Percentiles rank a stretch among this genome's conserved stretches.
phyloP scores from a whole-genome alignment of 768 basidiomycete species.

The Rhodotorula diobovata region DNA sequence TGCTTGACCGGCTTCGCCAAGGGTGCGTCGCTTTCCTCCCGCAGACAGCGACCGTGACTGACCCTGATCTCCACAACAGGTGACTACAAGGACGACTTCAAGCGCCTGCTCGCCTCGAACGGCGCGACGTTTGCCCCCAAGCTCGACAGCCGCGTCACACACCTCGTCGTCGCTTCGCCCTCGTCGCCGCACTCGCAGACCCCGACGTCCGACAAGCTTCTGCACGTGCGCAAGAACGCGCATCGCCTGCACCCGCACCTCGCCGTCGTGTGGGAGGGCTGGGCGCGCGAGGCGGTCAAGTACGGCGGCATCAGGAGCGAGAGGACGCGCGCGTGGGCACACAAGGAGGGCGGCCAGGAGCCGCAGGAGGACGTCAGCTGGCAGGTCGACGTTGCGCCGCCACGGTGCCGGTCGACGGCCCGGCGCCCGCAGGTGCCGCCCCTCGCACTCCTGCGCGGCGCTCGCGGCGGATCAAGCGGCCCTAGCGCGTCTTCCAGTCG shows the following conservation, averaged over 20 bases:
- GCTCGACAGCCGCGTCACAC: neutral
- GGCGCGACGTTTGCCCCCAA: neutral
- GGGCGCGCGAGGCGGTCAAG: constrained; percentile 24
- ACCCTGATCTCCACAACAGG: neutral
- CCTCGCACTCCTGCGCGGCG: neutral
- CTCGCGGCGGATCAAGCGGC: neutral
- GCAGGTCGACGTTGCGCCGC: neutral
- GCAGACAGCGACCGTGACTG: neutral
- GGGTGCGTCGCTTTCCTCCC: neutral
- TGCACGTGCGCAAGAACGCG: constrained; percentile 1
- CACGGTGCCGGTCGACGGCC: neutral
- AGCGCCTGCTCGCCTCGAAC: neutral
- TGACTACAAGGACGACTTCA: constrained; percentile 16
- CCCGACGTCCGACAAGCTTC: constrained; percentile 13
- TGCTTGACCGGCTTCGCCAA: constrained; percentile 21
- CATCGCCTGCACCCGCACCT: neutral
- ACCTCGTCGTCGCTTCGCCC: constrained; percentile 35
- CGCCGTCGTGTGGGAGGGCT: constrained; percentile 33
- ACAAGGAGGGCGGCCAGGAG: neutral
- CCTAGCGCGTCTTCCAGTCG: neutral
- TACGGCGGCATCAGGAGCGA: constrained; percentile 12
- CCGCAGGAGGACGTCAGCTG: neutral
- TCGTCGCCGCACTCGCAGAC: constrained; percentile 24
- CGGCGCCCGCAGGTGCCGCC: neutral
- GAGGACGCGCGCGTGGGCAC: constrained; percentile 2